A percentile compares a stretch with the other conserved stretches of the same genome.
phyloP scores from a whole-genome alignment of 1,284 basidiomycete genomes.

The Apiotrichum siamense region DNA sequence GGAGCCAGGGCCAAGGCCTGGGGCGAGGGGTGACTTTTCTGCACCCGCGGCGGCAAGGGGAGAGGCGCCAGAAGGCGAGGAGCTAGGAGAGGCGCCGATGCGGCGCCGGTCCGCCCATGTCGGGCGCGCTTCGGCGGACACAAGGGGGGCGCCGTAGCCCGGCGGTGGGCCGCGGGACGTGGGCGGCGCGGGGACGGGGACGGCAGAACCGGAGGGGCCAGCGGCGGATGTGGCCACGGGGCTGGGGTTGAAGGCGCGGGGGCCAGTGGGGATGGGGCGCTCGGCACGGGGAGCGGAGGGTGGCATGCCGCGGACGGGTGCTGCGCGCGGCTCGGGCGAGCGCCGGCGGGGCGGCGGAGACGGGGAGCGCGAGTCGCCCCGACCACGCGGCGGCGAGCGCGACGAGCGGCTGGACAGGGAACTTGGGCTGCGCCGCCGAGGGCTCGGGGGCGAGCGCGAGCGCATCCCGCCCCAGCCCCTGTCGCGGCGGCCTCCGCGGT shows the following conservation, averaged over 20 bases:
- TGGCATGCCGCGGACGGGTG: constrained; percentile 18
- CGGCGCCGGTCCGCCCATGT: constrained; percentile 1
- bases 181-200: not conserved
- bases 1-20: not conserved
- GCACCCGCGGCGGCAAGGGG: constrained; percentile 3
- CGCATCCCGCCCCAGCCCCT: constrained; percentile 24
- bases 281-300: constrained; percentile 19
- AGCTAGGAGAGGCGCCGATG: not conserved
- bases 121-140: not conserved
- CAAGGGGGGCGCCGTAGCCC: not conserved
- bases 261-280: constrained; percentile 19
- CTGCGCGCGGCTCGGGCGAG: not conserved
- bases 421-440: not conserved
- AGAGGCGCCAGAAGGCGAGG: not conserved
- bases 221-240: constrained; percentile 1
- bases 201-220: not conserved
- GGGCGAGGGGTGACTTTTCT: not conserved
- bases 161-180: constrained; percentile 1
- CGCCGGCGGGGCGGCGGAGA: constrained; percentile 1
- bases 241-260: constrained; percentile 17
- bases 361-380: not conserved
- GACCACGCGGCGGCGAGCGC: no score
- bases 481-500: not conserved
- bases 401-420: constrained; percentile 1
- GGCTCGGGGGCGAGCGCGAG: not conserved